Conservation (phyloP, 805 yeast species). For the Starmerella ratchasimensis region DNA sequence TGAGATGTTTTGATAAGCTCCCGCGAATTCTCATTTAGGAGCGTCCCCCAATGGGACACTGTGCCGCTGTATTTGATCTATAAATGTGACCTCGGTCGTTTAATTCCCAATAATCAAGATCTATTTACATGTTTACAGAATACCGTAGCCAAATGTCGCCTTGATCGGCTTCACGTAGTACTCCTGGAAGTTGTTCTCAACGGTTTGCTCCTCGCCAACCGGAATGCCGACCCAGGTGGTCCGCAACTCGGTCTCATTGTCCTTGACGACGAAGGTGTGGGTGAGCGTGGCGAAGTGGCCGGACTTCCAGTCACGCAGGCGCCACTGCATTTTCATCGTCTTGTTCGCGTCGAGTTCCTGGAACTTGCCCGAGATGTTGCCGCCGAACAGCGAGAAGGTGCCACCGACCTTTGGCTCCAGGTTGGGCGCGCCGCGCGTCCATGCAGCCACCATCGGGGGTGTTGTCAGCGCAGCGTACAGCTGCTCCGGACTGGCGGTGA, state of each 20-base stretch:
- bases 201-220: conserved; percentile 84
- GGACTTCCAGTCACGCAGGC: conserved; percentile 76
- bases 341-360: conserved; percentile 44
- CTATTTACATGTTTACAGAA: conserved; percentile 15
- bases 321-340: conserved; percentile 65
- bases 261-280: conserved; percentile 58
- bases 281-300: conserved; percentile 63
- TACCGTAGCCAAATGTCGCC: conserved; percentile 87
- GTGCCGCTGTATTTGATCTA: no score
- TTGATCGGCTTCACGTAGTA: conserved; percentile 83
- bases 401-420: conserved; percentile 48
- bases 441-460: conserved; percentile 67
- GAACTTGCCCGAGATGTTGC: conserved; percentile 65
- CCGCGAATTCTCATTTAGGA: no score
- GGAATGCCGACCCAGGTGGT: conserved; percentile 83
- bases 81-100: no score
- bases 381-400: conserved; percentile 65
- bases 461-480: conserved; percentile 64
- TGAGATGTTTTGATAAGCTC: no score
- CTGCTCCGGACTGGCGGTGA: conserved; percentile 81
- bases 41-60: no score
- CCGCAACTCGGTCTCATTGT: conserved; percentile 69
- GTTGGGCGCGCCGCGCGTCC: conserved; percentile 67
- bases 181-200: conserved; percentile 70
- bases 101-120: no score